Conservation (phyloP, 1,139 yeast species). For the Pneumocystis jirovecii region DNA sequence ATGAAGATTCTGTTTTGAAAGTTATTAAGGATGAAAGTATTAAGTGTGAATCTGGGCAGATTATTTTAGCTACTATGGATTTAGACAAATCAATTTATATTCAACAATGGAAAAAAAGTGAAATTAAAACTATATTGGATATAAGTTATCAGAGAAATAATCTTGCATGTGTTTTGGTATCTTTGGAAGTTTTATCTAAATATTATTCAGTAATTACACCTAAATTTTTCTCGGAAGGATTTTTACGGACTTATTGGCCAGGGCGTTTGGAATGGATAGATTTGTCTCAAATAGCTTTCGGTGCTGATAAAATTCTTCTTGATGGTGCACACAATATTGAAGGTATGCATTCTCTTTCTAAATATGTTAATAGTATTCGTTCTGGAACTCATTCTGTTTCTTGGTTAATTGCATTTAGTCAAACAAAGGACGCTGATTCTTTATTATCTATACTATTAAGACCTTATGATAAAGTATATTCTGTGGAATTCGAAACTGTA, state of each 20-base stretch:
- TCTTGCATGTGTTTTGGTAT: conserved; percentile 75
- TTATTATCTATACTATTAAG: conserved; percentile 39
- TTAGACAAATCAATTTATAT: conserved; percentile 4
- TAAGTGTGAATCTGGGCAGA: conserved; percentile 28
- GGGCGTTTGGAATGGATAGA: conserved; percentile 77
- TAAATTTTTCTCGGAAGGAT: conserved; percentile 44
- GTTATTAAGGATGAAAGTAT: conserved; percentile 47
- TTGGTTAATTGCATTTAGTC: conserved; percentile 58
- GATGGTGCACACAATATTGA: conserved; percentile 97
- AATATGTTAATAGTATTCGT: conserved; percentile 1
- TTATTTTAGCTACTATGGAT: conserved; percentile 18
- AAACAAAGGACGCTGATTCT: conserved; percentile 46
- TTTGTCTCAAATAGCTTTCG: conserved; percentile 28
- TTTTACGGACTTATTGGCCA: conserved; percentile 67
- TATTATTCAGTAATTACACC: conserved; percentile 33
- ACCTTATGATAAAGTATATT: conserved; percentile 40
- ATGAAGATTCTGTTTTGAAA: conserved; percentile 28
- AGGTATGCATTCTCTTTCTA: conserved; percentile 26
- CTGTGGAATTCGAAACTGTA: conserved; percentile 51
- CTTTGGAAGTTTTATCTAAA: conserved; percentile 37
- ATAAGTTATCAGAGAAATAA: conserved; percentile 77
- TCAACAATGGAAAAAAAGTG: background rate
- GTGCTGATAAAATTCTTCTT: conserved; percentile 44
- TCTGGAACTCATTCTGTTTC: conserved; percentile 28
- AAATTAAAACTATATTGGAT: conserved; percentile 50